Percentiles rank a stretch among this genome's conserved stretches.
These are phyloP conservation scores for Apiospora malaysiana DNA, from an alignment of 2,329 filamentous ascomycete species.

Conservation along the genomic window DNA sequence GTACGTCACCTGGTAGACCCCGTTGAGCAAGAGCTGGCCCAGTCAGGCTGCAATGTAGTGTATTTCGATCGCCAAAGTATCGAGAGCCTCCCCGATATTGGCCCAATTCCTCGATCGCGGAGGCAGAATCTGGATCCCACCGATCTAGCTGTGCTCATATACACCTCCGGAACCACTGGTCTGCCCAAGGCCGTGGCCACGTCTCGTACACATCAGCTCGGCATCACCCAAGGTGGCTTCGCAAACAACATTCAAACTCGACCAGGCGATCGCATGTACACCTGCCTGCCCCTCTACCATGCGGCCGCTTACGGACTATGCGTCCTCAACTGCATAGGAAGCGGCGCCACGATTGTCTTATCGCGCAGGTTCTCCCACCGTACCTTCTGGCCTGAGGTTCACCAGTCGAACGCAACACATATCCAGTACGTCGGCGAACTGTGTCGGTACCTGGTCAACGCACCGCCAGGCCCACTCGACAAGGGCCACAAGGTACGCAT, in stretches of 20 bases:
- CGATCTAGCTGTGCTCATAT: slow-evolving; percentile 67
- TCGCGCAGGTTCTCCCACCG: slow-evolving; percentile 71
- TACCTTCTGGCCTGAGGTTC: slow-evolving; percentile 74
- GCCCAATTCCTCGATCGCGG: slow-evolving; percentile 59
- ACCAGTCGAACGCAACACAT: slow-evolving; percentile 67
- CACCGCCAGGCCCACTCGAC: slow-evolving; percentile 65
- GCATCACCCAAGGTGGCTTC: slow-evolving; percentile 26
- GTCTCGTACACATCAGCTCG: slow-evolving; percentile 47
- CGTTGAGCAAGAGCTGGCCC: slow-evolving; percentile 58
- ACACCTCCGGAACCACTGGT: slow-evolving; percentile 78
- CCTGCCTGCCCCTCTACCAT: slow-evolving; percentile 78
- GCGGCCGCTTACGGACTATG: slow-evolving; percentile 69
- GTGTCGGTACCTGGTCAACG: slow-evolving; percentile 73
- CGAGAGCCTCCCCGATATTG: slow-evolving; percentile 48
- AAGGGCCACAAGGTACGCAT: slow-evolving; percentile 59
- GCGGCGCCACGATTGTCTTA: slow-evolving; percentile 61
- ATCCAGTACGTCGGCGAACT: slow-evolving; percentile 83
- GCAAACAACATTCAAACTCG: slow-evolving; percentile 29
- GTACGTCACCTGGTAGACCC: slow-evolving; percentile 59
- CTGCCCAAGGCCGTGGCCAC: slow-evolving; percentile 73
- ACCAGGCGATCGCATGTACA: slow-evolving; percentile 67
- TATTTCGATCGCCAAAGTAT: slow-evolving; percentile 55
- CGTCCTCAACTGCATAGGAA: slow-evolving; percentile 55
- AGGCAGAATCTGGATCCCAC: slow-evolving; percentile 54
- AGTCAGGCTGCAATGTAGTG: slow-evolving; percentile 60